Conservation (phyloP, 345 rosid genomes). For the Pistacia integerrima region DNA sequence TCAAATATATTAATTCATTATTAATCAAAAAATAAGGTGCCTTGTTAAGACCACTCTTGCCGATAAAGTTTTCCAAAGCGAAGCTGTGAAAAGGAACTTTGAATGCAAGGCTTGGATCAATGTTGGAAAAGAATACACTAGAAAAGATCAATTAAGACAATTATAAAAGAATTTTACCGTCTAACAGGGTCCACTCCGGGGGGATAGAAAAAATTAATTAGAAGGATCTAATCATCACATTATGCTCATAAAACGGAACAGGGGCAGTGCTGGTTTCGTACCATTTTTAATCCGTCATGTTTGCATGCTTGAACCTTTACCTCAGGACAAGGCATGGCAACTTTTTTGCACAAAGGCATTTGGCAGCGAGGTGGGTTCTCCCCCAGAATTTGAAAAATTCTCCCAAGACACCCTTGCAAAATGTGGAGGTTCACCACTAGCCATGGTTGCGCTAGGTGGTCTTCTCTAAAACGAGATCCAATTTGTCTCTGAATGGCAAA, state of each 20-base stretch:
- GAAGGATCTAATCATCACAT: neutral
- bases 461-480: neutral
- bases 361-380: neutral
- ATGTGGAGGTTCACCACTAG: constrained; percentile 28
- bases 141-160: neutral
- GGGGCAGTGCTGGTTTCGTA: neutral
- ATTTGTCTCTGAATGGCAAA: constrained; percentile 6
- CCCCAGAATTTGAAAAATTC: constrained; percentile 1
- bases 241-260: constrained; percentile 16
- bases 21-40: no score
- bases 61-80: no score
- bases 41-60: no score
- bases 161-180: neutral
- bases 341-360: no score
- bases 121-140: constrained; percentile 6
- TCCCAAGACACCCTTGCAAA: neutral
- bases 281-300: neutral
- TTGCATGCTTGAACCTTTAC: no score
- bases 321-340: no score
- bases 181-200: neutral
- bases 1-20: no score
- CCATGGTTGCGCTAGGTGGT: constrained; percentile 18
- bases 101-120: no score
- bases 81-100: no score
- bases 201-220: constrained; percentile 8